Evolutionary conservation across 2,329 filamentous ascomycete genomes (phyloP), one percentile per base, ranked within the genome.

Genomic region (Gnomoniopsis smithogilvyi): DNA sequence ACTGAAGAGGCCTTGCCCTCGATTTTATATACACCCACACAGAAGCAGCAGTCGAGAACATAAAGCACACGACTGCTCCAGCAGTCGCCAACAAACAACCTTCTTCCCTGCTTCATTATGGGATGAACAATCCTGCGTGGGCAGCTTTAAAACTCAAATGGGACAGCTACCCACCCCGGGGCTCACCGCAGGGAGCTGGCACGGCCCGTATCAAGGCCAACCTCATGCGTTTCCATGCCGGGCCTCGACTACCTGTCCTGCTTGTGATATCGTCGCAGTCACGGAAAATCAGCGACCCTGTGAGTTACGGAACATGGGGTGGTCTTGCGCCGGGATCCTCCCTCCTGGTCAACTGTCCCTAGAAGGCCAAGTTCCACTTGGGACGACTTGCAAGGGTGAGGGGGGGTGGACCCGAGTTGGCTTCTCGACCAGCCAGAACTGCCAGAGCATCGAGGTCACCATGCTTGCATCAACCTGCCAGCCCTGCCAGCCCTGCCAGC

Each of bases 21-120:
- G 15, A 38, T 30, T 24, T 60, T 60, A 60, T 60, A 60, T 30
- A 43, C 47, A 59, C 26, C 14, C 38, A 54, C 17, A 34, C 10
- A 6, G 51, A 19, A 12, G n/a, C n/a, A 30, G 26, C 8, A 30
- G 26, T 30, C 26, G 21, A 14, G 8, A 45, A 12, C 47, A 21
- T 41, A 38, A 21, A 33, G 34, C 51, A 24, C 48, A 46, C 38
- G n/a, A 54, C 51, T 54, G 38, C 51, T 54, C 30, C 22, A 46
- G 51, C 41, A 46, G 19, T n/a, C 38, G 41, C 41, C 41, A 34
- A 15, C n/a, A 33, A 19, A 36, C 41, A 46, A 21, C 38, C 46
- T 48, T 12, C 41, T 54, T 30, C 51, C 51, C 51, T 54, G 51
- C 17, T 24, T 34, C 21, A 21, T 19, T 15, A 54, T 54, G 24